Conservation (phyloP, 164 flowering plant genomes). For the Echeveria elegans region DNA sequence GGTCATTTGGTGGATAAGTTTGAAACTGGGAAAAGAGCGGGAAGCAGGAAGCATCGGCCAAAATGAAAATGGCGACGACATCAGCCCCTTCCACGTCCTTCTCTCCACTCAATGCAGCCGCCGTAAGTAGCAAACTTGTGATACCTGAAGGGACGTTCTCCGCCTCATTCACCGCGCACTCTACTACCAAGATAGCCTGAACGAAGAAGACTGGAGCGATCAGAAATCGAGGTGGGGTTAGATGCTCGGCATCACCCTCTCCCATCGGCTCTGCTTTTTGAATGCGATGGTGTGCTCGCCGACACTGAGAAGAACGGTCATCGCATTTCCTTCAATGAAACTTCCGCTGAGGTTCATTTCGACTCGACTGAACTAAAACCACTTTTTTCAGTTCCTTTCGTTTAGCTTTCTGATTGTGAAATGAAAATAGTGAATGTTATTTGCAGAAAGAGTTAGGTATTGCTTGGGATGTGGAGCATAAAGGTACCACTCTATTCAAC, state of each 20-base stretch:
- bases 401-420: background rate
- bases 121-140: background rate
- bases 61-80: background rate
- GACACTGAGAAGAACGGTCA: constrained; percentile 98
- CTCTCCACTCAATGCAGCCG: background rate
- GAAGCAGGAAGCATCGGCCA: background rate
- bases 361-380: background rate
- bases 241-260: constrained; percentile 35
- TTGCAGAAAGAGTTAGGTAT: constrained; percentile 79
- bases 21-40: background rate
- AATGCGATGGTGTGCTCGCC: constrained; percentile 94
- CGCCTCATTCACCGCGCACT: background rate
- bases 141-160: background rate
- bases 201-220: background rate
- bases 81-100: background rate
- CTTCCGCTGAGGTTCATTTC: constrained; percentile 57
- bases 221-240: constrained; percentile 13
- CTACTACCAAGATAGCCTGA: background rate
- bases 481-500: no score
- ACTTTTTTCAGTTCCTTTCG: background rate
- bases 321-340: constrained; percentile 84
- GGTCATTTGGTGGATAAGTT: constrained; percentile 6
- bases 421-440: constrained; percentile 14
- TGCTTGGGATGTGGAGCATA: constrained; percentile 86
- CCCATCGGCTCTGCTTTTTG: constrained; percentile 79